Evolutionary conservation across 345 rosid species (phyloP).

Genomic region (Noccaea bulbosa): DNA sequence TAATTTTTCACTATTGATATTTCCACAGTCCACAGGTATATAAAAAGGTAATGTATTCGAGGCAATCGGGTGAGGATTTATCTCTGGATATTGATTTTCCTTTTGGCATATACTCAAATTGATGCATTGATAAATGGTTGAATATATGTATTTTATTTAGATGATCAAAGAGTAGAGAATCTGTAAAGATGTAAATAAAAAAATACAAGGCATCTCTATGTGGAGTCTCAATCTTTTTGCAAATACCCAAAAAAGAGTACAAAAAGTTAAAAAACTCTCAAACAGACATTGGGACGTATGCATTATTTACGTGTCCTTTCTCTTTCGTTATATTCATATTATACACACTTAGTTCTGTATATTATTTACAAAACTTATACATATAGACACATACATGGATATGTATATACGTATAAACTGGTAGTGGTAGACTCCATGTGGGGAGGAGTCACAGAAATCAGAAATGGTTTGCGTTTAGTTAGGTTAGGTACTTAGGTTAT

Average conservation of each 20-base stretch:
- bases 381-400: neutral
- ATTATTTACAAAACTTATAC: neutral
- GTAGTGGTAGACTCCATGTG: conserved; percentile 36
- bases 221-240: conserved; percentile 44
- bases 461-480: conserved; percentile 19
- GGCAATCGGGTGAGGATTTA: conserved; percentile 39
- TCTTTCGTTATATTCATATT: conserved; percentile 8
- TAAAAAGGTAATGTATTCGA: conserved; percentile 16
- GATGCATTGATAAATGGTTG: conserved; percentile 30
- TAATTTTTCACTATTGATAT: conserved; percentile 3
- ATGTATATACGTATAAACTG: conserved; percentile 14
- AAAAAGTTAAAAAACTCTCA: conserved; percentile 27
- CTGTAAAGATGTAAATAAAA: conserved; percentile 38
- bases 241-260: conserved; percentile 40
- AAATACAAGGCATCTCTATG: conserved; percentile 41
- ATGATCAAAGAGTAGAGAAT: conserved; percentile 34
- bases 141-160: neutral
- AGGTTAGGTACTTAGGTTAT: conserved; percentile 9
- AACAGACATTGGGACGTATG: conserved; percentile 40
- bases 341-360: neutral
- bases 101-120: conserved; percentile 39
- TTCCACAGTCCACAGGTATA: neutral
- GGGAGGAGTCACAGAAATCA: conserved; percentile 8
- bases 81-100: conserved; percentile 10
- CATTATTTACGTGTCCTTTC: conserved; percentile 38